phyloP scores from a whole-genome alignment of 805 yeast species.

The Spathaspora hagerdaliae region DNA sequence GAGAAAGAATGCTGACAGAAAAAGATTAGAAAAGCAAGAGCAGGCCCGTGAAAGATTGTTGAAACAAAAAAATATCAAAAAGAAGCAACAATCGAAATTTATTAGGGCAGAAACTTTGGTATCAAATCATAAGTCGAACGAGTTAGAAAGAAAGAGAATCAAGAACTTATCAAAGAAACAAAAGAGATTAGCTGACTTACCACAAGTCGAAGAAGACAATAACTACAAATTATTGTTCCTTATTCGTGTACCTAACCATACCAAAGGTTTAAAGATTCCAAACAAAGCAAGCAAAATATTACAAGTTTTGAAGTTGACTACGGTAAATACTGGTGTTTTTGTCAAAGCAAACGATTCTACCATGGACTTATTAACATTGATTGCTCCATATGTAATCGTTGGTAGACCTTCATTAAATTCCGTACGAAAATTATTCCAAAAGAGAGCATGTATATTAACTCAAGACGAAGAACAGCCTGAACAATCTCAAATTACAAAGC shows the following conservation, averaged over 20 bases:
- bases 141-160: conserved; percentile 66
- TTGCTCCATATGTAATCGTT: conserved; percentile 68
- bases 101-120: conserved; percentile 73
- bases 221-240: conserved; percentile 55
- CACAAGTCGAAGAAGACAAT: conserved; percentile 47
- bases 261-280: conserved; percentile 60
- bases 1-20: conserved; percentile 73
- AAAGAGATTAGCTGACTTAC: conserved; percentile 40
- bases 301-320: conserved; percentile 55
- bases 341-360: conserved; percentile 58
- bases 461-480: conserved; percentile 25
- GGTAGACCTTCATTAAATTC: conserved; percentile 74
- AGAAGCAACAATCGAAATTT: conserved; percentile 49
- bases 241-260: conserved; percentile 62
- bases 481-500: conserved; percentile 36
- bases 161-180: conserved; percentile 58
- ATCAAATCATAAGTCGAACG: conserved; percentile 59
- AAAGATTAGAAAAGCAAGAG: conserved; percentile 71
- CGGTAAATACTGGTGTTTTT: conserved; percentile 67
- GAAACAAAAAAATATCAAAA: conserved; percentile 40
- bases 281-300: conserved; percentile 58
- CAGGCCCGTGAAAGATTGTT: conserved; percentile 50
- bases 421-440: conserved; percentile 69
- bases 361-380: conserved; percentile 59
- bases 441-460: conserved; percentile 60